Conservation (phyloP, 768 basidiomycete species). For the Suillus subluteus region DNA sequence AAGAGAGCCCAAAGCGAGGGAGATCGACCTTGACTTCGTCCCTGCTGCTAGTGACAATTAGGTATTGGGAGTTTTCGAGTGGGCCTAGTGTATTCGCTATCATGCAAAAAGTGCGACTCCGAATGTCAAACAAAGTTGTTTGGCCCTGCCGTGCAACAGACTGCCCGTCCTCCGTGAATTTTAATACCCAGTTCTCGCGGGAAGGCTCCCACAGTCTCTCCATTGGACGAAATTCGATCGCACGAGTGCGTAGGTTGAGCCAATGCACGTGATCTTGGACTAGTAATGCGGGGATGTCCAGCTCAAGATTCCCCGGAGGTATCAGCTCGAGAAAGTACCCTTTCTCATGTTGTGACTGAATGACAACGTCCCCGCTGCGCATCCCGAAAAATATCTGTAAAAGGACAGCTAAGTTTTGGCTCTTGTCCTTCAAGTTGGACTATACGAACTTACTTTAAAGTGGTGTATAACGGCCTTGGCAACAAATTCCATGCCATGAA, state of each 20-base stretch:
- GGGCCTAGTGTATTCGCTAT: conserved; percentile 18
- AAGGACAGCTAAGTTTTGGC: not conserved
- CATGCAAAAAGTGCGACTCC: conserved; percentile 24
- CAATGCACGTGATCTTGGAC: conserved; percentile 27
- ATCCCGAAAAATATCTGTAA: not conserved
- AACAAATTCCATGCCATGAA: conserved; percentile 39
- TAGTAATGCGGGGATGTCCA: conserved; percentile 24
- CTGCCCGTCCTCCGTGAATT: conserved; percentile 4
- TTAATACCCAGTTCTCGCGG: conserved; percentile 21
- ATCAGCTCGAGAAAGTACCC: conserved; percentile 20
- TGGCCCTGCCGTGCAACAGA: conserved; percentile 7
- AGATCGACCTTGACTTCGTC: conserved; percentile 31
- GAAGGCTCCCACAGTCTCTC: conserved; percentile 21
- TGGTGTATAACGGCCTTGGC: conserved; percentile 23
- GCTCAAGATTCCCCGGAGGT: conserved; percentile 17
- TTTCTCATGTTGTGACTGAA: conserved; percentile 4
- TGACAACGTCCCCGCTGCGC: not conserved
- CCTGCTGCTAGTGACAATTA: conserved; percentile 20
- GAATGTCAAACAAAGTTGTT: conserved; percentile 20
- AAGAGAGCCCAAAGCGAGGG: conserved; percentile 40
- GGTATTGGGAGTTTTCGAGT: conserved; percentile 19
- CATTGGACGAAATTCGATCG: conserved; percentile 25
- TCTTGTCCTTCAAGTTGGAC: not conserved
- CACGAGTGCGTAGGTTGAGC: conserved; percentile 19
- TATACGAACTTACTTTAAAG: conserved; percentile 23